phyloP scores from a whole-genome alignment of 176 grass and related monocot genomes.

The Rhynchospora breviuscula region DNA sequence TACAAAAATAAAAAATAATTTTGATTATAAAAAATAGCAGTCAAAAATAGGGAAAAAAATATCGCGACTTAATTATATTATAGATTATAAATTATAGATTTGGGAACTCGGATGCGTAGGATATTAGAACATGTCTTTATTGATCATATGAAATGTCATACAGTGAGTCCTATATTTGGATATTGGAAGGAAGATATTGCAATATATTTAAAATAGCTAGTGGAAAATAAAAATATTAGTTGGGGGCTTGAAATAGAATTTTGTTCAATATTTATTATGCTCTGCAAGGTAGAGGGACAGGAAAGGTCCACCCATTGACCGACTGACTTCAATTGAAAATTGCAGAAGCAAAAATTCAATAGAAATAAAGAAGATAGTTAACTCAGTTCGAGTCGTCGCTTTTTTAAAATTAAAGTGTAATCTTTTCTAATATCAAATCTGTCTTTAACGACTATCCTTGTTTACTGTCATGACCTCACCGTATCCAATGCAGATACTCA shows the following conservation, averaged over 20 bases:
- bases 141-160: neutral
- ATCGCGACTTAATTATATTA: too few species aligned
- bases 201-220: neutral
- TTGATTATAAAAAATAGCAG: too few species aligned
- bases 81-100: too few species aligned
- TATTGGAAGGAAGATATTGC: neutral
- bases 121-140: too few species aligned
- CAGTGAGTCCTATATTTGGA: neutral
- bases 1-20: too few species aligned
- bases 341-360: neutral
- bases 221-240: neutral
- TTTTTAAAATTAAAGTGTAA: slow-evolving; percentile 2
- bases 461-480: slow-evolving; percentile 6
- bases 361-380: neutral
- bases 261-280: neutral
- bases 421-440: slow-evolving; percentile 4
- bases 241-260: neutral
- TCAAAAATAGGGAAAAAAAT: too few species aligned
- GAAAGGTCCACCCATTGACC: slow-evolving; percentile 4
- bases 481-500: slow-evolving; percentile 18
- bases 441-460: neutral
- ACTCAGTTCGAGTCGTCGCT: neutral
- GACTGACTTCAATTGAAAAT: neutral
- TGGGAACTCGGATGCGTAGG: too few species aligned
- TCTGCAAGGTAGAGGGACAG: neutral